Conservation (phyloP, 2,329 filamentous ascomycete species). For the Sphaerulina musiva region DNA sequence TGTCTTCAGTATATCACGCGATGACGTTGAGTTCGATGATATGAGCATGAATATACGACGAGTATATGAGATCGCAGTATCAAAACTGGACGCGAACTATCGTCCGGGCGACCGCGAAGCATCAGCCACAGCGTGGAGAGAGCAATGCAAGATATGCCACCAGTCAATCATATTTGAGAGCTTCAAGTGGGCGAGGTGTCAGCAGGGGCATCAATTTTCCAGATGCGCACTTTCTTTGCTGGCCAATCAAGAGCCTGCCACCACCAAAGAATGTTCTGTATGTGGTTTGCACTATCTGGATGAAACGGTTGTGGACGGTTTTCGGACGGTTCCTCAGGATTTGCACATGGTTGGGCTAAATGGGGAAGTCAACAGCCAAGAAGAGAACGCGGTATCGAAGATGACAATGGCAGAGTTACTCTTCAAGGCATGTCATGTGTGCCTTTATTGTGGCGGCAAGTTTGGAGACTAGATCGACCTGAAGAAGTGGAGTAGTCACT, state of each 20-base stretch:
- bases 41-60: constrained; percentile 8
- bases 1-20: not conserved
- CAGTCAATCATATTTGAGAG: constrained; percentile 45
- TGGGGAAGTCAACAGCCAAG: constrained; percentile 1
- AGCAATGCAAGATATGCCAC: constrained; percentile 50
- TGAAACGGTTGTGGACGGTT: constrained; percentile 32
- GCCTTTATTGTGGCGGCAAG: constrained; percentile 36
- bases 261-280: constrained; percentile 49
- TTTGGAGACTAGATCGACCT: constrained; percentile 26
- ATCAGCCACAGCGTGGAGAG: constrained; percentile 31
- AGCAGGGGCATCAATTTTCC: constrained; percentile 48
- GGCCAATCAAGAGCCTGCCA: constrained; percentile 49
- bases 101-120: constrained; percentile 1
- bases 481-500: too few relatives aligned
- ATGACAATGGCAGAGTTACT: constrained; percentile 30
- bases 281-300: constrained; percentile 47
- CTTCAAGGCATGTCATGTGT: constrained; percentile 34
- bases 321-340: constrained; percentile 3
- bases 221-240: constrained; percentile 51
- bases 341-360: constrained; percentile 11
- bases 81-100: constrained; percentile 8
- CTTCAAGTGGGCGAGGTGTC: constrained; percentile 43
- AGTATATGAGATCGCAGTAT: constrained; percentile 11
- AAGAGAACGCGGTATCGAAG: constrained; percentile 15
- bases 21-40: not conserved